Base-by-base conservation (phyloP, 805 yeast species). In the Middelhovenomyces tepae region DNA sequence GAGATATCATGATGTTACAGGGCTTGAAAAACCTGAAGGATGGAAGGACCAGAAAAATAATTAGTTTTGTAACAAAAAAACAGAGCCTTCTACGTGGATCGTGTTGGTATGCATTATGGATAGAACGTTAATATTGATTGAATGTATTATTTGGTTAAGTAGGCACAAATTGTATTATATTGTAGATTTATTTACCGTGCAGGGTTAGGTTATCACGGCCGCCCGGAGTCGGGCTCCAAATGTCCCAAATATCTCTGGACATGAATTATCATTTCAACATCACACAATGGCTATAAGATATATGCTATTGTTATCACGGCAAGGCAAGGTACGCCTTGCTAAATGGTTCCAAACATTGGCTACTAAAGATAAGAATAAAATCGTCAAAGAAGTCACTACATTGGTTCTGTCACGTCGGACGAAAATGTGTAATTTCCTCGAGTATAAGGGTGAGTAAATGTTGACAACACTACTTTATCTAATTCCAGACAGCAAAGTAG, bases 391-490 rank as follows among this genome's bases (percentile, higher is more conserved):
- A 48, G 68, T 91, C 36, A 78, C 94, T 6, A 85, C 95, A 2
- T 61, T 85, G 25, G 83, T 91, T 16, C 71, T 93, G 28, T 68
- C 85, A 8, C 69, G 99, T 42, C 72, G 93, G 39, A 80, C 94
- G 19, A 86, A 84, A 58, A 89, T 91, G 97, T 87, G 97, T 60
- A 89, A 86, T 56, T 86, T 87, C 35, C 62, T 87, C 29, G 97
- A 87, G 54, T 82, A 84, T 54, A 77, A 76, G 43, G 71, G 67
- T 65, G 51, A 33, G 56, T 36, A 16, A 8, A 29, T 11, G n/a
- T 2, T 30, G 9, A 20, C 22, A 16, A 30, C 37, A 40, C 31
- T 32, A 38, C n/a, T 20, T 5, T 22, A 22, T 36, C 22, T 35
- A 20, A 42, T 39, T 31, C 42, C 35, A 48, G 89, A 78, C 51